Percentiles rank a stretch among this genome's conserved stretches.
Conservation (phyloP, 2,329 filamentous ascomycete genomes). For the Aspergillus quadrilineatus region DNA sequence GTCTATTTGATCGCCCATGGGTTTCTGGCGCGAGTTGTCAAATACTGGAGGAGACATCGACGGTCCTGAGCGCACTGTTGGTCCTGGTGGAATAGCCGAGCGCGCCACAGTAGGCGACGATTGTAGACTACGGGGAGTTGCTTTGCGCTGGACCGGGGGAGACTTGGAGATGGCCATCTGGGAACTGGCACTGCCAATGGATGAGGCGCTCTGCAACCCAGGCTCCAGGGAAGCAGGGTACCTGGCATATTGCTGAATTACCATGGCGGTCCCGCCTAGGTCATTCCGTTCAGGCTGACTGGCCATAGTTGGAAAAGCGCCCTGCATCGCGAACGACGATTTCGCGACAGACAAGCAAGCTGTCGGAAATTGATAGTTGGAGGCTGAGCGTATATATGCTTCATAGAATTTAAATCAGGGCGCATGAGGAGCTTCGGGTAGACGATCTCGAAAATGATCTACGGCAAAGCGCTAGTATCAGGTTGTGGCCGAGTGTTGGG, state of each 20-base stretch:
- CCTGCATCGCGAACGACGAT: conserved; percentile 29
- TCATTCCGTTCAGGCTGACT: conserved; percentile 29
- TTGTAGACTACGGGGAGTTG: conserved; percentile 39
- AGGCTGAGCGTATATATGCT: not conserved
- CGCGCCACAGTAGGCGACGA: conserved; percentile 38
- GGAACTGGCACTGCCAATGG: conserved; percentile 36
- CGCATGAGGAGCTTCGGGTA: conserved; percentile 11
- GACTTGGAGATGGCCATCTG: conserved; percentile 34
- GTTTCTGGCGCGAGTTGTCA: conserved; percentile 31
- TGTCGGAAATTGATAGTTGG: not conserved
- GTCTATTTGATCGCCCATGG: conserved; percentile 32
- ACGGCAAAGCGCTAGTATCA: conserved; percentile 3
- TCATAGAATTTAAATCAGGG: not conserved
- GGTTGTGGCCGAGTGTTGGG: conserved; percentile 1
- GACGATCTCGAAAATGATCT: not conserved
- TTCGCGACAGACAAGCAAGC: not conserved
- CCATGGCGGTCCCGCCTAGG: conserved; percentile 26
- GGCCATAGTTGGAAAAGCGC: conserved; percentile 30
- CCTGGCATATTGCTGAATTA: conserved; percentile 42
- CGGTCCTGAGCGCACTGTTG: conserved; percentile 32
- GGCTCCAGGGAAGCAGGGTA: conserved; percentile 37
- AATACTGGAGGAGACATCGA: conserved; percentile 44
- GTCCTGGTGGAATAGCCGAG: conserved; percentile 27
- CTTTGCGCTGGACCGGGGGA: conserved; percentile 39
- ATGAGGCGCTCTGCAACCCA: conserved; percentile 38